These are phyloP conservation scores for Fusarium pseudograminearum DNA, from an alignment of 2,329 filamentous ascomycete genomes.

Conservation along the genomic window DNA sequence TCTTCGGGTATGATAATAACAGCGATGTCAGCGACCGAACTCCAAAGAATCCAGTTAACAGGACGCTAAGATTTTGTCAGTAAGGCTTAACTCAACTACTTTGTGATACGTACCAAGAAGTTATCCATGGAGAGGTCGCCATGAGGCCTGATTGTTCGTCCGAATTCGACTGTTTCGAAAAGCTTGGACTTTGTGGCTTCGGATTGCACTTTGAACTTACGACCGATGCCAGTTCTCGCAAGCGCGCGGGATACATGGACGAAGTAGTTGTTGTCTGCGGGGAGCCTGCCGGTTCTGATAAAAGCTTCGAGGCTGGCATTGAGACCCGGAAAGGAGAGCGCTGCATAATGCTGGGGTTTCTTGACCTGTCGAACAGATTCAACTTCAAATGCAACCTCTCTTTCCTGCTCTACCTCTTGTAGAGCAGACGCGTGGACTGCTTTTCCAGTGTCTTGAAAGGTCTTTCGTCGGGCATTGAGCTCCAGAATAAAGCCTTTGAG, in stretches of 20 bases:
- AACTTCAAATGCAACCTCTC: conserved; percentile 69
- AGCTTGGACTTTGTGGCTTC: conserved; percentile 38
- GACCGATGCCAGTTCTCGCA: conserved; percentile 51
- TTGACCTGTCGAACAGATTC: conserved; percentile 68
- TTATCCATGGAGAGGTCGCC: conserved; percentile 41
- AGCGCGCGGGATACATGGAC: conserved; percentile 54
- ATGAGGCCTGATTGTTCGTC: conserved; percentile 39
- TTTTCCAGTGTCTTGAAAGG: conserved; percentile 44
- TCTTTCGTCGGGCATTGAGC: conserved; percentile 38
- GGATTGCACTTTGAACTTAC: conserved; percentile 49
- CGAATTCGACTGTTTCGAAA: conserved; percentile 51
- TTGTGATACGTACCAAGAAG: conserved; percentile 35
- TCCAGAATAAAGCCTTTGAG: conserved; percentile 39
- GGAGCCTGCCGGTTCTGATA: conserved; percentile 59
- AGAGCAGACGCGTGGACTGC: conserved; percentile 63
- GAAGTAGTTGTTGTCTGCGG: conserved; percentile 50
- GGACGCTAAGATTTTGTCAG: conserved; percentile 53
- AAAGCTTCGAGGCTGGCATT: conserved; percentile 62
- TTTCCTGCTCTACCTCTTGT: conserved; percentile 69
- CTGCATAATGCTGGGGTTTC: conserved; percentile 57
- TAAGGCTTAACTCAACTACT: not conserved
- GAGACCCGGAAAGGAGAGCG: conserved; percentile 60
- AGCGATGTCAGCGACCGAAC: conserved; percentile 57
- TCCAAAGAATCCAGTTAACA: conserved; percentile 72
- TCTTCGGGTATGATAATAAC: conserved; percentile 73